Evolutionary conservation across 495 filamentous ascomycete species (phyloP).

Genomic region (Penicillium goetzii): DNA sequence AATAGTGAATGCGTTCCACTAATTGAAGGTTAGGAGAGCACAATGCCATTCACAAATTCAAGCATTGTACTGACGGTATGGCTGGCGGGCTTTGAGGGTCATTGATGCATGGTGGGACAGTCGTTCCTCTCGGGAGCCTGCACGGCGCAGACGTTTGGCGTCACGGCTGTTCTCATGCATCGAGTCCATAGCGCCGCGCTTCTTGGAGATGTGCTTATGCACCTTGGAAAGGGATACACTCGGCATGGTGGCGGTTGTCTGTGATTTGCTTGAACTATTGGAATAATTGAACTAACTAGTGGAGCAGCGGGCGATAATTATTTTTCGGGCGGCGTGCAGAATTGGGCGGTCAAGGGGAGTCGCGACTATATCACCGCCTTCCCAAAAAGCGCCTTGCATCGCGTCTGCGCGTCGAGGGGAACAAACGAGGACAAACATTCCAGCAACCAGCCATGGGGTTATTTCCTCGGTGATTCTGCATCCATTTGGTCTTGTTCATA

Average conservation of each 20-base stretch:
- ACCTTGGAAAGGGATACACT: conserved; percentile 71
- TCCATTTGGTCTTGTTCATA: conserved; percentile 10
- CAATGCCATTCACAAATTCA: neutral
- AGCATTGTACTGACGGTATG: conserved; percentile 57
- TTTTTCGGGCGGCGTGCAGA: conserved; percentile 29
- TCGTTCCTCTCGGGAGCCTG: conserved; percentile 74
- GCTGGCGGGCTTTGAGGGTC: conserved; percentile 67
- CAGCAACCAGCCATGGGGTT: conserved; percentile 26
- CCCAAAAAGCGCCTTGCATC: conserved; percentile 26
- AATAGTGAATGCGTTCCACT: conserved; percentile 76
- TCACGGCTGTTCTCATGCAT: conserved; percentile 86
- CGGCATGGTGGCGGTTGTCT: conserved; percentile 59
- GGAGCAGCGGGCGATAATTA: conserved; percentile 23
- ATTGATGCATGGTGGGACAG: conserved; percentile 65
- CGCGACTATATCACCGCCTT: conserved; percentile 27
- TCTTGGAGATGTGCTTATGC: conserved; percentile 82
- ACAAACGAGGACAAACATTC: conserved; percentile 38
- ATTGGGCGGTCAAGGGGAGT: conserved; percentile 34
- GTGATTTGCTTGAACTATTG: neutral
- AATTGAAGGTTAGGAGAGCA: conserved; percentile 16
- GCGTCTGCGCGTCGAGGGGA: conserved; percentile 36
- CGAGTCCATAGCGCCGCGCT: conserved; percentile 64
- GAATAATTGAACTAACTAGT: neutral
- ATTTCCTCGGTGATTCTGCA: conserved; percentile 28
- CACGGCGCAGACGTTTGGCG: conserved; percentile 72